A percentile compares a stretch with the other conserved stretches of the same genome.
phyloP scores from a whole-genome alignment of 2,329 filamentous ascomycete genomes.

The Exophiala calicioides region DNA sequence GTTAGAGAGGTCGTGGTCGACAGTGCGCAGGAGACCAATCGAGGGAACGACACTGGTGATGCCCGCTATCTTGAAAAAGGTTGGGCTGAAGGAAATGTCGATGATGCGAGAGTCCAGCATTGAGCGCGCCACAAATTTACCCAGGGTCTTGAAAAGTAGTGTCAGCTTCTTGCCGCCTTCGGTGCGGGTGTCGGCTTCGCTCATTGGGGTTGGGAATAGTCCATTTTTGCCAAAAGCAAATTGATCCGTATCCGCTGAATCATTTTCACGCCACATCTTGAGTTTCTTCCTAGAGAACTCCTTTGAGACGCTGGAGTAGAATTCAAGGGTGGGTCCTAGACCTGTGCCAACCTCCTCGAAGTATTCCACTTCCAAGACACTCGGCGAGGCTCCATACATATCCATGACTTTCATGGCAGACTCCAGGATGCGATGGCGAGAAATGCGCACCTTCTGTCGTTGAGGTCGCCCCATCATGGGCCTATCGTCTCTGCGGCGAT shows the following conservation, averaged over 20 bases:
- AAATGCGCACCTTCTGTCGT: constrained; percentile 97
- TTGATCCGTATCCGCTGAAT: constrained; percentile 60
- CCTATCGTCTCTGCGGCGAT: constrained; percentile 81
- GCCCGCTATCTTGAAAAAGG: constrained; percentile 93
- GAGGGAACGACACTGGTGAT: constrained; percentile 72
- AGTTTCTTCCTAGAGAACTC: constrained; percentile 98
- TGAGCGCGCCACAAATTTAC: constrained; percentile 94
- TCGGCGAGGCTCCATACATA: constrained; percentile 93
- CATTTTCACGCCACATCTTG: constrained; percentile 92
- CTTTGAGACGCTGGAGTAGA: constrained; percentile 95
- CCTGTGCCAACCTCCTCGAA: constrained; percentile 98
- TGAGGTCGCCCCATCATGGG: constrained; percentile 90
- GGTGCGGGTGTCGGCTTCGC: constrained; percentile 69
- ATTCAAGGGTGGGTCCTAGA: constrained; percentile 91
- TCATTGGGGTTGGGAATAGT: constrained; percentile 89
- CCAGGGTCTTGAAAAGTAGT: constrained; percentile 86
- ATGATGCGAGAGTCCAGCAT: constrained; percentile 99
- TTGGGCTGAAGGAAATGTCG: constrained; percentile 94
- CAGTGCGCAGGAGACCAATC: constrained; percentile 82
- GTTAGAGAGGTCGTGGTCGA: constrained; percentile 81
- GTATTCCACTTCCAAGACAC: constrained; percentile 94
- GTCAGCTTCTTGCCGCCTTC: constrained; percentile 86
- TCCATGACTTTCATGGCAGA: constrained; percentile 99
- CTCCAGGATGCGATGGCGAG: constrained; percentile 88
- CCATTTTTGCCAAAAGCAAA: constrained; percentile 83